phyloP scores from a whole-genome alignment of 768 basidiomycete species.

The Lactarius akahatsu region DNA sequence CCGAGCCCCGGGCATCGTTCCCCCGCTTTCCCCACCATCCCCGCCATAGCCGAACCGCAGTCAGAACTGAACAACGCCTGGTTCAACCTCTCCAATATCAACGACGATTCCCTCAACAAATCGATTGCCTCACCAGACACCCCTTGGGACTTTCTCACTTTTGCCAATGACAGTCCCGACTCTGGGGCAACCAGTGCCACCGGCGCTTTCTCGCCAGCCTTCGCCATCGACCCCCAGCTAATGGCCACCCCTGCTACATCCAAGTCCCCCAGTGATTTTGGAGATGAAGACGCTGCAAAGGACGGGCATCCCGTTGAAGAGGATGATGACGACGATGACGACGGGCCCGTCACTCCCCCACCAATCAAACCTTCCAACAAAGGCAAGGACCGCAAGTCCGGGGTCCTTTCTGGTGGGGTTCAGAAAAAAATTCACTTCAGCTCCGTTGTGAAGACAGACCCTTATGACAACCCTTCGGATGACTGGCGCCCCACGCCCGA shows the following conservation, averaged over 20 bases:
- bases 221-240: slow-evolving; percentile 73
- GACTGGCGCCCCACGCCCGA: slow-evolving; percentile 89
- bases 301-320: slow-evolving; percentile 36
- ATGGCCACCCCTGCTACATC: slow-evolving; percentile 61
- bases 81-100: slow-evolving; percentile 33
- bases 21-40: slow-evolving; percentile 1
- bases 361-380: slow-evolving; percentile 41
- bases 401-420: slow-evolving; percentile 72
- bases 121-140: slow-evolving; percentile 31
- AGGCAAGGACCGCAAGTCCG: slow-evolving; percentile 61
- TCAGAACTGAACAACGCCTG: slow-evolving; percentile 20
- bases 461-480: slow-evolving; percentile 58
- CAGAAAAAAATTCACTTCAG: slow-evolving; percentile 51
- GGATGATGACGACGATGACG: slow-evolving; percentile 39
- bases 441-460: slow-evolving; percentile 40
- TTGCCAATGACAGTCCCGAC: slow-evolving; percentile 36
- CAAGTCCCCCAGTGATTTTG: slow-evolving; percentile 43
- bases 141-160: slow-evolving; percentile 44
- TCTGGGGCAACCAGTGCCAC: slow-evolving; percentile 25
- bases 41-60: slow-evolving; percentile 16
- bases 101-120: slow-evolving; percentile 36
- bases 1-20: slow-evolving; percentile 8
- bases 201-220: slow-evolving; percentile 34
- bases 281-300: slow-evolving; percentile 38
- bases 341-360: slow-evolving; percentile 30